These are phyloP conservation scores for Podospora pseudocomata DNA, from an alignment of 495 filamentous ascomycete species.

Conservation along the genomic window DNA sequence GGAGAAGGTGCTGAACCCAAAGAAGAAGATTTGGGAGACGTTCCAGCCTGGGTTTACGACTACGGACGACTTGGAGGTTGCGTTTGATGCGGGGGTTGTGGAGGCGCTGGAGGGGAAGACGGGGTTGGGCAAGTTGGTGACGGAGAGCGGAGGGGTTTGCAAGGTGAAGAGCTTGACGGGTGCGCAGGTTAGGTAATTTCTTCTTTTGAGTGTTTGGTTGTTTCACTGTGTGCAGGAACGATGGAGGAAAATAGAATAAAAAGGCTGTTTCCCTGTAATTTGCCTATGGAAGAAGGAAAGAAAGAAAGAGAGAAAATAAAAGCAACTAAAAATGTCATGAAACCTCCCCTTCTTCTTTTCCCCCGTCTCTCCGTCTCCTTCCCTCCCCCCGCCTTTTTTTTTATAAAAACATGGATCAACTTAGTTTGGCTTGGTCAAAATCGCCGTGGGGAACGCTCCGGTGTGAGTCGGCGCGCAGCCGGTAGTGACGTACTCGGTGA, in stretches of 20 bases:
- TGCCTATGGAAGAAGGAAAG: conserved; percentile 13
- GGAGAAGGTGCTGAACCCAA: conserved; percentile 89
- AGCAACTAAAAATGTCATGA: not conserved
- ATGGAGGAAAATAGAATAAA: conserved; percentile 14
- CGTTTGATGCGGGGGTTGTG: conserved; percentile 46
- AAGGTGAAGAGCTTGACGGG: conserved; percentile 68
- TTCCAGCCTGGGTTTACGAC: conserved; percentile 94
- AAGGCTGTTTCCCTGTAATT: conserved; percentile 12
- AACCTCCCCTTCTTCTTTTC: not conserved
- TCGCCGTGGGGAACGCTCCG: not conserved
- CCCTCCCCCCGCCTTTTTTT: too few species aligned
- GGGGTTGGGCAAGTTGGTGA: conserved; percentile 64
- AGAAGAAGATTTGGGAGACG: conserved; percentile 98
- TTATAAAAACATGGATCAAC: too few species aligned
- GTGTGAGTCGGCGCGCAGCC: not conserved
- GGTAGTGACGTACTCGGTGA: conserved; percentile 19
- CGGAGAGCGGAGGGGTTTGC: conserved; percentile 66
- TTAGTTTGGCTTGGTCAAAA: too few species aligned
- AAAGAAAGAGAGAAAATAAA: not conserved
- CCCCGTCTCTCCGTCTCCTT: not conserved
- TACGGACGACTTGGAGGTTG: conserved; percentile 71
- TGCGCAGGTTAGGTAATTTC: conserved; percentile 62
- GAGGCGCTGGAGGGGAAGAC: conserved; percentile 55
- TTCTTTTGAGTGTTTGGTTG: not conserved
- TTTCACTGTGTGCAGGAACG: not conserved